Percentiles rank a stretch among this genome's conserved stretches.
Evolutionary conservation across 2,329 filamentous ascomycete genomes (phyloP).

Genomic region (Pezizomycotina sp.): DNA sequence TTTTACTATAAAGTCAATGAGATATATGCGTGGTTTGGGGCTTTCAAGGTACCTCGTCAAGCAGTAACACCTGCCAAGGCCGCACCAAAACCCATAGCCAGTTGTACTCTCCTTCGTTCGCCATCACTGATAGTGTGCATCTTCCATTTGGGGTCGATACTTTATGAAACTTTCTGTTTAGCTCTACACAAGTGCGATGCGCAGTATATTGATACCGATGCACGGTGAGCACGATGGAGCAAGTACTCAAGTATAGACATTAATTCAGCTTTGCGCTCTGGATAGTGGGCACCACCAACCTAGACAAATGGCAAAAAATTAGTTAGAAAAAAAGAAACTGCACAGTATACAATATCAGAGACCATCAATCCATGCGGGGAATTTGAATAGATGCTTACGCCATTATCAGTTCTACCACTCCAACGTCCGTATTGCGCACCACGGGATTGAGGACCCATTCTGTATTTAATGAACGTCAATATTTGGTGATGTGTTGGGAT

Average conservation of each 20-base stretch:
- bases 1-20: background rate
- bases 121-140: conserved; percentile 89
- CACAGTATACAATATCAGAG: too few species aligned
- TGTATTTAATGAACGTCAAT: background rate
- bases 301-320: too few species aligned
- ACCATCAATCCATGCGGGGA: too few species aligned
- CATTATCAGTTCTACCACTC: conserved; percentile 70
- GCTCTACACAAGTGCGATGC: too few species aligned
- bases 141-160: conserved; percentile 77
- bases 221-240: too few species aligned
- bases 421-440: conserved; percentile 87
- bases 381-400: too few species aligned
- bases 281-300: conserved; percentile 73
- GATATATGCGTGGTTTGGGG: background rate
- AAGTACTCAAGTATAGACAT: conserved; percentile 77
- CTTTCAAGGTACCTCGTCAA: conserved; percentile 41
- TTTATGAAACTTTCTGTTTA: too few species aligned
- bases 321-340: too few species aligned
- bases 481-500: conserved; percentile 2
- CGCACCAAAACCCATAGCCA: conserved; percentile 88
- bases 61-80: conserved; percentile 76
- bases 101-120: conserved; percentile 75
- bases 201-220: too few species aligned
- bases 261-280: conserved; percentile 69
- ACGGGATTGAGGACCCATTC: conserved; percentile 98